phyloP scores from a whole-genome alignment of 2,329 filamentous ascomycete species.

The Pseudogymnoascus sp. region DNA sequence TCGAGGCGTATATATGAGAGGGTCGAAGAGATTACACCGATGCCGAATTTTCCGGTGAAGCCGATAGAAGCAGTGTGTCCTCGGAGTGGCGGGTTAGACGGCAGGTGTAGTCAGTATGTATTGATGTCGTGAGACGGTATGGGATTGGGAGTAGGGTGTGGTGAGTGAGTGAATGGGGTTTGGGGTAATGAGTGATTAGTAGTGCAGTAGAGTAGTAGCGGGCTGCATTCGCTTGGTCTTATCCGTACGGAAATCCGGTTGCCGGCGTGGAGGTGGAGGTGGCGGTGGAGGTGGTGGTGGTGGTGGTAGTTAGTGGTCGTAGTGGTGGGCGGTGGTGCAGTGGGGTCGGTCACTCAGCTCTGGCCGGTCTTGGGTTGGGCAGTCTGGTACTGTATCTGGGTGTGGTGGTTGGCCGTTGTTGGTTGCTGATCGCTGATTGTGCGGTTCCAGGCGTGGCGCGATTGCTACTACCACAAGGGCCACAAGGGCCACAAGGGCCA shows the following conservation, averaged over 20 bases:
- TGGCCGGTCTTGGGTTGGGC: background rate
- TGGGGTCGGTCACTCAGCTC: background rate
- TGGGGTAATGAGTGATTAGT: background rate
- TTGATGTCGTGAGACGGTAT: constrained; percentile 5
- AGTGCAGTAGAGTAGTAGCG: background rate
- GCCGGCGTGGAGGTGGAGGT: background rate
- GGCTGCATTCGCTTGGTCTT: constrained; percentile 2
- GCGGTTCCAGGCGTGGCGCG: background rate
- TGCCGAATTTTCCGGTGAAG: background rate
- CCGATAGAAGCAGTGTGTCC: background rate
- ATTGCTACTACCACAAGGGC: background rate
- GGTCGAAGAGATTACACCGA: constrained; percentile 1
- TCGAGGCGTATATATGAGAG: background rate
- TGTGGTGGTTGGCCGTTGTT: background rate
- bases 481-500: background rate
- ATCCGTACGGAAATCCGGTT: constrained; percentile 6
- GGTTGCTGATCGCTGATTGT: background rate
- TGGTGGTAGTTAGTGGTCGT: background rate
- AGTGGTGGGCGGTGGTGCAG: background rate
- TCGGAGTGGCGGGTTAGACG: background rate
- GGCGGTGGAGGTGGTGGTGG: background rate
- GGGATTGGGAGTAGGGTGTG: background rate
- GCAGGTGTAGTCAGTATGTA: background rate
- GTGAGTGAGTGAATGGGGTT: background rate
- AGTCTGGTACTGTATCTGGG: background rate